Conservation (phyloP, 2,329 filamentous ascomycete species). For the Calonectria naviculata region DNA sequence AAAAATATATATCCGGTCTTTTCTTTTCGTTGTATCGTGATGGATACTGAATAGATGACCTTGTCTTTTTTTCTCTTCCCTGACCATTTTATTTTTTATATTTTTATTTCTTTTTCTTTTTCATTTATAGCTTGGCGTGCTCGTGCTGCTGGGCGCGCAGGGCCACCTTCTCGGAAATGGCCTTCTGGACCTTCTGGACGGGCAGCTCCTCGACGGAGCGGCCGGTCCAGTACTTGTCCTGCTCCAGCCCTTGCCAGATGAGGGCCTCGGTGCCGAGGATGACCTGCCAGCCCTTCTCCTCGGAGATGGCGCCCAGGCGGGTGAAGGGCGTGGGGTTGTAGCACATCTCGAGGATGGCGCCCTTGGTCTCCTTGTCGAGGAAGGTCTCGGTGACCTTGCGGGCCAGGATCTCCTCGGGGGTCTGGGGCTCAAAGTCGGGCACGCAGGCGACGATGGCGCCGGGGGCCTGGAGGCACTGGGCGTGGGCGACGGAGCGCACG, state of each 20-base stretch:
- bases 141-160: constrained; percentile 32
- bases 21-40: background rate
- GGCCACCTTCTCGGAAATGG: constrained; percentile 39
- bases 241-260: constrained; percentile 82
- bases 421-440: constrained; percentile 79
- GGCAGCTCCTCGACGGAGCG: constrained; percentile 63
- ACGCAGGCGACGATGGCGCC: constrained; percentile 80
- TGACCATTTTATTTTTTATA: no score
- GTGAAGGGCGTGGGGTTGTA: constrained; percentile 82
- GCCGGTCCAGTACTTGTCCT: constrained; percentile 74
- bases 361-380: constrained; percentile 63
- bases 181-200: constrained; percentile 36
- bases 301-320: constrained; percentile 70
- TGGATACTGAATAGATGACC: background rate
- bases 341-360: constrained; percentile 84
- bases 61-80: background rate
- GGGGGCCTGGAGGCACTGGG: constrained; percentile 65
- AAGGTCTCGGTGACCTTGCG: constrained; percentile 65
- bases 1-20: background rate
- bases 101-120: background rate
- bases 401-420: constrained; percentile 69
- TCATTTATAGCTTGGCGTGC: constrained; percentile 20
- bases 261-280: constrained; percentile 81
- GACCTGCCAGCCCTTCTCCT: constrained; percentile 75
- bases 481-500: constrained; percentile 71